A percentile compares a stretch with the other conserved stretches of the same genome.
phyloP scores from a whole-genome alignment of 2,329 filamentous ascomycete genomes.

The Blastomyces emzantsi region DNA sequence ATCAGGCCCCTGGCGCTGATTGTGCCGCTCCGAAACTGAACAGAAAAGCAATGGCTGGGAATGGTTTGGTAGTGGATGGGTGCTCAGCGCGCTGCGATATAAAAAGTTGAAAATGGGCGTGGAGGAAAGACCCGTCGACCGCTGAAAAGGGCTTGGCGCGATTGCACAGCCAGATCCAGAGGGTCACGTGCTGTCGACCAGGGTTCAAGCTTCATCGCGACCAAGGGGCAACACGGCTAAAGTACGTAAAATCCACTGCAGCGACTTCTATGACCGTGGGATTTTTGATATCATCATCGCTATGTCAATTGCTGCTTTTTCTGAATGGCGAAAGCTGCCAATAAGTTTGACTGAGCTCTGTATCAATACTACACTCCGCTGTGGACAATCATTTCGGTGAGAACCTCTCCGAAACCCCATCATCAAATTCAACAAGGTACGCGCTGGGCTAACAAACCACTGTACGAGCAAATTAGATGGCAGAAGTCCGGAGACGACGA shows the following conservation, averaged over 20 bases:
- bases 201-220: not conserved
- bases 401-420: slow-evolving; percentile 9
- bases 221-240: not conserved
- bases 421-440: slow-evolving; percentile 3
- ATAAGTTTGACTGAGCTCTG: slow-evolving; percentile 76
- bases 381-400: slow-evolving; percentile 82
- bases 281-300: not conserved
- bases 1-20: not conserved
- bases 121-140: not conserved
- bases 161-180: not conserved
- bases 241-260: slow-evolving; percentile 7
- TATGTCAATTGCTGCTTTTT: slow-evolving; percentile 42
- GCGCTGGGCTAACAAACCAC: slow-evolving; percentile 2
- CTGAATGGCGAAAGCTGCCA: slow-evolving; percentile 81
- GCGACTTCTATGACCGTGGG: not conserved
- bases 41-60: not conserved
- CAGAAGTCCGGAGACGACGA: slow-evolving; percentile 67
- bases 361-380: slow-evolving; percentile 87
- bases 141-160: slow-evolving; percentile 4
- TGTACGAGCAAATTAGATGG: slow-evolving; percentile 52
- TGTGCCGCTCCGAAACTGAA: not conserved
- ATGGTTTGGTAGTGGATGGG: not conserved
- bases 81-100: slow-evolving; percentile 1
- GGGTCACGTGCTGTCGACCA: not conserved
- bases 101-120: not conserved